These are phyloP conservation scores for Chlamydomonas sphaeroides DNA, from an alignment of 139 green algal species.

Conservation along the genomic window DNA sequence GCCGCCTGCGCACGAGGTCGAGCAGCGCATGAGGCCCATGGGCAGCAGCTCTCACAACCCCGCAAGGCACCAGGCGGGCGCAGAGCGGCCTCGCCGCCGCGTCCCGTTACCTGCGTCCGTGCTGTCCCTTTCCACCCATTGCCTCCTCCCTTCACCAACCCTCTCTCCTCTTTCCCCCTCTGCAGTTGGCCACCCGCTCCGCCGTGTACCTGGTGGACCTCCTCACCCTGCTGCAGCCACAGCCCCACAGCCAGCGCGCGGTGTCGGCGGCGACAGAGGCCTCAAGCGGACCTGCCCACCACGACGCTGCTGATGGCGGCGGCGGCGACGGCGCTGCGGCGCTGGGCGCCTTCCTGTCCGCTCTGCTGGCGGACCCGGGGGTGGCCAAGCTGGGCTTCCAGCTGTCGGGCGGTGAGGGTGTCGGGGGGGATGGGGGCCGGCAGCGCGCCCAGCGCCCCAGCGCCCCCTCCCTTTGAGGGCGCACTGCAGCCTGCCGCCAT, in stretches of 20 bases:
- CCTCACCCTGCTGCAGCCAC: constrained; percentile 19
- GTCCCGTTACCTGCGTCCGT: too few species aligned
- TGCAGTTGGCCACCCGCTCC: not conserved
- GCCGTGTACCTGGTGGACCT: constrained; percentile 43
- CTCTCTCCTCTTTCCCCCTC: too few species aligned
- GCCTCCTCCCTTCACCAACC: too few species aligned
- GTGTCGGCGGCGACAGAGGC: too few species aligned
- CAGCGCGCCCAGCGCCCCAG: not conserved
- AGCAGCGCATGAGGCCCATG: too few species aligned
- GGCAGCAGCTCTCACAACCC: too few species aligned
- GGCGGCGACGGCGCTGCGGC: not conserved
- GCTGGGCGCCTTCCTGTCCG: constrained; percentile 21
- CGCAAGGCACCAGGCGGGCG: too few species aligned
- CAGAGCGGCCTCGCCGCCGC: too few species aligned
- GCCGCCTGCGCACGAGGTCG: too few species aligned
- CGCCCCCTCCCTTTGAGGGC: not conserved
- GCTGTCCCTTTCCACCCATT: too few species aligned
- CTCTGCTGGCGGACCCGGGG: not conserved
- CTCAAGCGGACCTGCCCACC: not conserved
- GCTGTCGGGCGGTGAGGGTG: constrained; percentile 1
- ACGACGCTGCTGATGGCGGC: not conserved
- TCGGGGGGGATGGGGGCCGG: not conserved
- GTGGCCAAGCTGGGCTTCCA: constrained; percentile 46
- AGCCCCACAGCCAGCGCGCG: not conserved
- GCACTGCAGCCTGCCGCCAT: too few species aligned